Percentiles rank a stretch among this genome's conserved stretches.
phyloP scores from a whole-genome alignment of 208 protist species.

The Acanthamoeba healyi region DNA sequence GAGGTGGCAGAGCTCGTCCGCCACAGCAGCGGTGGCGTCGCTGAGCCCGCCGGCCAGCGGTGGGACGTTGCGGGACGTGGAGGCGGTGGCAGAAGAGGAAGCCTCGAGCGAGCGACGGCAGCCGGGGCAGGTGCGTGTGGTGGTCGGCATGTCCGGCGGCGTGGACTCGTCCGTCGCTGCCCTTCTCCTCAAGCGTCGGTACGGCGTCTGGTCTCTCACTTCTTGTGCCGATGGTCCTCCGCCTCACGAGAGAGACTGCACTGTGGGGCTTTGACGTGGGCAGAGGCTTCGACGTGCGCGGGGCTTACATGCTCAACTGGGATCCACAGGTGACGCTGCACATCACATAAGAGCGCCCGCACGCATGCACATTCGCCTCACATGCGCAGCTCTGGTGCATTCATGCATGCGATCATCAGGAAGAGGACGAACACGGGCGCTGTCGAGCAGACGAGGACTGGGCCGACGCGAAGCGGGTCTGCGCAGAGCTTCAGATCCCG shows the following conservation, averaged over 20 bases:
- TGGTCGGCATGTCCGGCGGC: constrained; percentile 21
- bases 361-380: not conserved
- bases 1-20: no score
- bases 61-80: not conserved
- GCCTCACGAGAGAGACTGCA: no score
- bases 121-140: not conserved
- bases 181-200: constrained; percentile 32
- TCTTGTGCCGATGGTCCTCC: no score
- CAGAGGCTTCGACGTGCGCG: constrained; percentile 50
- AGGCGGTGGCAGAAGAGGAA: not conserved
- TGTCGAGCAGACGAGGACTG: constrained; percentile 79
- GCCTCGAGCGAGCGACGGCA: not conserved
- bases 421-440: constrained; percentile 76
- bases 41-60: not conserved
- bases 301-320: constrained; percentile 63
- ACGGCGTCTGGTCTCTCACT: no score
- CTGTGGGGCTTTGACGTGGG: no score
- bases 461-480: constrained; percentile 71
- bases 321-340: constrained; percentile 56
- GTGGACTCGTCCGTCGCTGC: constrained; percentile 26
- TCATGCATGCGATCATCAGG: constrained; percentile 80
- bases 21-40: no score
- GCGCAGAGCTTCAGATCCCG: constrained; percentile 65
- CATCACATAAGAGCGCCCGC: no score
- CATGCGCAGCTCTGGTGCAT: constrained; percentile 26